Conservation (phyloP, 2,329 filamentous ascomycete species). For the Diaporthe vexans region DNA sequence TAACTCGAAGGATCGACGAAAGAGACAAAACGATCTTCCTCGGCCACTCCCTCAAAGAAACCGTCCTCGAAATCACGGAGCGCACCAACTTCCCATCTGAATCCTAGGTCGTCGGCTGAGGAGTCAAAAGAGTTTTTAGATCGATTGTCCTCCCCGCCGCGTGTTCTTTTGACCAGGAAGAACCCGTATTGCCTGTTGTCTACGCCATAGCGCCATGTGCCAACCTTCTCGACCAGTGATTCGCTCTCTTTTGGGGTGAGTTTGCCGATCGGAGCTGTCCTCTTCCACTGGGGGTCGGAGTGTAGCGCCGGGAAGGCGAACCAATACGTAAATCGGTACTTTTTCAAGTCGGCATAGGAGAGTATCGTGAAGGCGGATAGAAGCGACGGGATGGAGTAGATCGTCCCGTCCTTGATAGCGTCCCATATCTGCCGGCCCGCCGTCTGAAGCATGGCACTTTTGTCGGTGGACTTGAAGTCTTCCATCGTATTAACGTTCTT, state of each 20-base stretch:
- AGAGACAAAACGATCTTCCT: slow-evolving; percentile 84
- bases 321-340: slow-evolving; percentile 98
- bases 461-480: slow-evolving; percentile 89
- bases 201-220: slow-evolving; percentile 87
- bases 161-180: slow-evolving; percentile 89
- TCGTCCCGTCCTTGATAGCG: slow-evolving; percentile 94
- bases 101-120: slow-evolving; percentile 69
- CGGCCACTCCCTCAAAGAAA: slow-evolving; percentile 82
- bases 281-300: slow-evolving; percentile 86
- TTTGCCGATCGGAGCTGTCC: slow-evolving; percentile 65
- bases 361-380: slow-evolving; percentile 90
- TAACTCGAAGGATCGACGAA: slow-evolving; percentile 97
- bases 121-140: slow-evolving; percentile 64
- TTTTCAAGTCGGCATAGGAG: slow-evolving; percentile 96
- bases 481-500: slow-evolving; percentile 97
- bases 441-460: slow-evolving; percentile 80
- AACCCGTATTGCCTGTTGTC: slow-evolving; percentile 92
- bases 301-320: slow-evolving; percentile 96
- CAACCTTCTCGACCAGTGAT: slow-evolving; percentile 83
- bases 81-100: slow-evolving; percentile 82
- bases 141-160: slow-evolving; percentile 51
- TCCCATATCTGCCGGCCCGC: slow-evolving; percentile 94
- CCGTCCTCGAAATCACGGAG: slow-evolving; percentile 85
- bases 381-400: slow-evolving; percentile 94
- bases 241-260: slow-evolving; percentile 80